These are phyloP conservation scores for Ganoderma sinense DNA, from an alignment of 1,284 basidiomycete genomes.

Conservation along the genomic window DNA sequence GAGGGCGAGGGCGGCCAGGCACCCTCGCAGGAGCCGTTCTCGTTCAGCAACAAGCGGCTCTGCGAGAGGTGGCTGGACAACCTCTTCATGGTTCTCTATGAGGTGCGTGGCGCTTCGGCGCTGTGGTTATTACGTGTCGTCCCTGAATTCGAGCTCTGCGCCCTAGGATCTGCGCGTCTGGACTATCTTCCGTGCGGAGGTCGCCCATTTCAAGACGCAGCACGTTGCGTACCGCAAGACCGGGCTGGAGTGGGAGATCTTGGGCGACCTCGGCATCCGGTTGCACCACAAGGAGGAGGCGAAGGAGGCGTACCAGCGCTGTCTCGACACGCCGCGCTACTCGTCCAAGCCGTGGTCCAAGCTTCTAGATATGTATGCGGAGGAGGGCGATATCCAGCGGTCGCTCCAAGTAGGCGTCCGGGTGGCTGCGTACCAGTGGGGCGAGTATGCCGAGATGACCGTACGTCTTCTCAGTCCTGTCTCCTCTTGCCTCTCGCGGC, in stretches of 20 bases:
- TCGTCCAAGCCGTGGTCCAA: constrained; percentile 92
- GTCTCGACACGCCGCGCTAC: constrained; percentile 88
- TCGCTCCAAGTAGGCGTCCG: constrained; percentile 92
- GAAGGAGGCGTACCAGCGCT: constrained; percentile 96
- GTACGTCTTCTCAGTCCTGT: constrained; percentile 50
- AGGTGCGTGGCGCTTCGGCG: constrained; percentile 59
- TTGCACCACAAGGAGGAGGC: constrained; percentile 98
- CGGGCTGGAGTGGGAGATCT: constrained; percentile 97
- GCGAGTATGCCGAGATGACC: constrained; percentile 85
- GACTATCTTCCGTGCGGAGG: constrained; percentile 99
- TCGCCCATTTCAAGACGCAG: constrained; percentile 98
- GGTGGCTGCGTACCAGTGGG: constrained; percentile 92
- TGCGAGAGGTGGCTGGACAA: constrained; percentile 99
- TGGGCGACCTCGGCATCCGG: constrained; percentile 92
- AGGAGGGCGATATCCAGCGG: constrained; percentile 91
- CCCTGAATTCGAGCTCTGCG: neutral
- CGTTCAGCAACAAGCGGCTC: constrained; percentile 95
- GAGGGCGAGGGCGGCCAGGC: constrained; percentile 48
- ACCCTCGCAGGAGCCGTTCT: constrained; percentile 70
- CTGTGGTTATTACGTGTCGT: neutral
- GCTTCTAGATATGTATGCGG: constrained; percentile 93
- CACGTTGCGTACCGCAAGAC: constrained; percentile 98
- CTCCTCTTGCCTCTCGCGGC: no score
- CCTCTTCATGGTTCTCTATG: constrained; percentile 98
- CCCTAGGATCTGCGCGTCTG: constrained; percentile 93